Evolutionary conservation across 2,329 filamentous ascomycete genomes (phyloP), one percentile per base, ranked within the genome.

Genomic region (Ilyonectria robusta): DNA sequence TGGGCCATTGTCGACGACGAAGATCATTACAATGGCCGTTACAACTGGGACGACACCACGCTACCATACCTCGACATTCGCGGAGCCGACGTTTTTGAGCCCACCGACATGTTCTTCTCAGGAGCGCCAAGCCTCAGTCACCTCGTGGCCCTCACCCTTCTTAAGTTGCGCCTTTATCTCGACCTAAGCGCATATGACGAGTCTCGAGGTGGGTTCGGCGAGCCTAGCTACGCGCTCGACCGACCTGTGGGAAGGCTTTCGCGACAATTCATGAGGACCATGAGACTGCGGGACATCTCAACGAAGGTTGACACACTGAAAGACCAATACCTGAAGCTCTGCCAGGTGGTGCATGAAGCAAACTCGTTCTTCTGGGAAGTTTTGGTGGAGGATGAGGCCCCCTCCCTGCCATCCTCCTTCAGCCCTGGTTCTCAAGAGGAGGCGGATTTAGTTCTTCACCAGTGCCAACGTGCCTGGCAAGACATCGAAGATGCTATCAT

Each of bases 101-200:
- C 61, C 26, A 48, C 0, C 17, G 35, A 15, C 54, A 56, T 40
- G 4, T 66, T 69, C 26, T 33, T 26, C 42, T 66, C 48, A 7
- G 11, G 6, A 40, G n/a, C 1, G 44, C 37, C 48, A 8, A 61
- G 40, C 44, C 40, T 65, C 37, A 65, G 60, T 33, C 59, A 69
- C 37, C 59, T 69, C 1, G 67, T 69, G 1, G 64, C 59, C 15
- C 64, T 69, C 42, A 61, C 64, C 13, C 67, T 67, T 26, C 50
- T 69, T 4, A 69, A 69, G 19, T 8, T 64, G 11, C 59, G 60
- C 5, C 55, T 69, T 13, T 59, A 46, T 23, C 60, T 69, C 40
- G 67, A 67, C 21, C 47, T 66, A 9, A 3, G 1, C 6, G 59
- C 55, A 17, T 59, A 21, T 21, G 21, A 21, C 21, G 21, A 21